phyloP scores from a whole-genome alignment of 164 flowering plant genomes.

The Kalanchoe fedtschenkoi region DNA sequence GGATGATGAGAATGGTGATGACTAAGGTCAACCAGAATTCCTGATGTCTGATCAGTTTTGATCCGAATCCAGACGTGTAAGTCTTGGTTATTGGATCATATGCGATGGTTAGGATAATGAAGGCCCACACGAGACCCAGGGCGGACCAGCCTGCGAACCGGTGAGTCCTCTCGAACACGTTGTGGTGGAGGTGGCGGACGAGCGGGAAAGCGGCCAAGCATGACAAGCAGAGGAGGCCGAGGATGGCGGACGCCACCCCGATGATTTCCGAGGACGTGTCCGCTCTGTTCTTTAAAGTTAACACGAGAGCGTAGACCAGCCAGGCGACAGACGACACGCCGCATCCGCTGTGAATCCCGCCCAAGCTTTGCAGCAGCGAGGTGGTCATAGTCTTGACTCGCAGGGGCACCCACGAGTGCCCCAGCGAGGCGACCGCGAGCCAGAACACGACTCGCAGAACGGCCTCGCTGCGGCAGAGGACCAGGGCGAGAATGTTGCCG shows the following conservation, averaged over 20 bases:
- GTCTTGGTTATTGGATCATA: slow-evolving; percentile 34
- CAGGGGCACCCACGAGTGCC: slow-evolving; percentile 32
- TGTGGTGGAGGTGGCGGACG: slow-evolving; percentile 45
- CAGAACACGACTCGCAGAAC: slow-evolving; percentile 29
- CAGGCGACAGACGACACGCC: slow-evolving; percentile 37
- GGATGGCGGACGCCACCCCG: slow-evolving; percentile 25
- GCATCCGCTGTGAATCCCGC: slow-evolving; percentile 40
- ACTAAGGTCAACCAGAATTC: slow-evolving; percentile 55
- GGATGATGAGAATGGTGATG: slow-evolving; percentile 37
- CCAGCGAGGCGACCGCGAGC: slow-evolving; percentile 28
- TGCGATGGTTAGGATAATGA: slow-evolving; percentile 26
- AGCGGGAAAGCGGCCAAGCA: slow-evolving; percentile 43
- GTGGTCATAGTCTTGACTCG: slow-evolving; percentile 30
- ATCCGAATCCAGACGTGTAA: slow-evolving; percentile 17
- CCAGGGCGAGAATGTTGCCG: slow-evolving; percentile 28
- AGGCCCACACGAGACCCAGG: slow-evolving; percentile 44
- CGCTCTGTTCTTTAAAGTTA: slow-evolving; percentile 21
- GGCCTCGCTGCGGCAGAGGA: slow-evolving; percentile 38
- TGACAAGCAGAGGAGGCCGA: slow-evolving; percentile 26
- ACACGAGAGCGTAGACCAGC: slow-evolving; percentile 32
- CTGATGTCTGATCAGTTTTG: slow-evolving; percentile 24
- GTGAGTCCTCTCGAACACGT: slow-evolving; percentile 39
- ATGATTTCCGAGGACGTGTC: slow-evolving; percentile 24
- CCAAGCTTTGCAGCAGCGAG: slow-evolving; percentile 39
- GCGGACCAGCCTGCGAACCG: slow-evolving; percentile 41